Evolutionary conservation across 2,329 filamentous ascomycete species (phyloP), one percentile per base, ranked within the genome.

Genomic region (Pseudocercospora ulei): DNA sequence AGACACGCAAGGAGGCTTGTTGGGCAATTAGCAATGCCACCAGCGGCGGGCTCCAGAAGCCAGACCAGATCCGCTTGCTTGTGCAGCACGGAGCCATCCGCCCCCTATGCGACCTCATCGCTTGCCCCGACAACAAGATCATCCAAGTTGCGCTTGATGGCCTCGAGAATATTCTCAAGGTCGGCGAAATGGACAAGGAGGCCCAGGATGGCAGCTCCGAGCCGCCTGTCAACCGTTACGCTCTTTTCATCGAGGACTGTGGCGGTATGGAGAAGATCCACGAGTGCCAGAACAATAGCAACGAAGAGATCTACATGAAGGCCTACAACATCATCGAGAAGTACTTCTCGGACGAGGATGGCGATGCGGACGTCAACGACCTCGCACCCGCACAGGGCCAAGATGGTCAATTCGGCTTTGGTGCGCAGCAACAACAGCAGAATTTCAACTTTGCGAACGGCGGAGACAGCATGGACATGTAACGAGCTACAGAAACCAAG

Each of bases 301-400:
- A 98, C 68, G 90, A 98, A 69, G 90, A 98, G 68, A 98, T 98
- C 56, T 98, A 98, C 74, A 96, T 98, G 88, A 98, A 98, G 78
- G 90, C 90, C 0, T 98, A 96, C 75, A 96, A 93, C 75, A 98
- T 98, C 66, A 98, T 98, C 53, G 90, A 98, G 74, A 95, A 95
- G 72, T 98, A 98, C 75, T 98, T 98, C 71, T 95, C 87, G 0
- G 90, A 98, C 58, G 90, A 98, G 53, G 90, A 96, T 39, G 90
- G 93, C 60, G 75, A 73, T 47, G 76, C 67, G 30, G 86, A 87
- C 56, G 86, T 86, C 53, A 83, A 86, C 47, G 84, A 92, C 56
- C 75, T 85, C 64, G 80, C 75, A 45, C 76, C 82, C 45, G 73
- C 76, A 56, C 72, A 76, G 52, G 76, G 73, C 49, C 80, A 85